phyloP scores from a whole-genome alignment of 345 rosid species.

The Eucalyptus brandiana region DNA sequence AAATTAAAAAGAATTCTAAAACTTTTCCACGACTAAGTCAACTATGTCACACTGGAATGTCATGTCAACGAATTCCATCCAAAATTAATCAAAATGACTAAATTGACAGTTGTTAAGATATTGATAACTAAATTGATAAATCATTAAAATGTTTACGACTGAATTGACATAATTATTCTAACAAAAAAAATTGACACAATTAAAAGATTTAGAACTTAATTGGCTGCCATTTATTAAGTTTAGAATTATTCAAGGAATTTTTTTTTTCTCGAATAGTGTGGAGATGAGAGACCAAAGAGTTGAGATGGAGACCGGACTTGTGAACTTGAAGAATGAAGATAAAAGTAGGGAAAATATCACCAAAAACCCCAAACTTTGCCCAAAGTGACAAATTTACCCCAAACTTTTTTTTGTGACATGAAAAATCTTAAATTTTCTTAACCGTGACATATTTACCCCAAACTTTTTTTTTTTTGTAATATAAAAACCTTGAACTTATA shows the following conservation, averaged over 20 bases:
- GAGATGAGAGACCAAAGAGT: not conserved
- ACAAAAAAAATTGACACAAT: too few species aligned
- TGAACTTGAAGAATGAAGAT: not conserved
- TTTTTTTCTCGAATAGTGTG: too few species aligned
- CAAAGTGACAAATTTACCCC: fast-evolving
- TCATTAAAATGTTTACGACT: fast-evolving
- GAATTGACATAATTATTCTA: fast-evolving
- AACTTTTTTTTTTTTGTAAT: too few species aligned
- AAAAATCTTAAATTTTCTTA: fast-evolving
- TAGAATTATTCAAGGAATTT: fast-evolving
- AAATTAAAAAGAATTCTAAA: too few species aligned
- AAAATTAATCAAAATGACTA: too few species aligned
- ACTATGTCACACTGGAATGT: too few species aligned
- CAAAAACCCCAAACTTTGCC: fast-evolving
- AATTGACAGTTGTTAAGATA: too few species aligned
- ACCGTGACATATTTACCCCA: fast-evolving
- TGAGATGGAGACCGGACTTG: not conserved
- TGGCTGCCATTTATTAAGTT: fast-evolving
- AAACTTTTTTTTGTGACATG: too few species aligned
- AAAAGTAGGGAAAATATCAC: fast-evolving
- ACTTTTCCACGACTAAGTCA: too few species aligned
- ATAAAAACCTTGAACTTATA: too few species aligned
- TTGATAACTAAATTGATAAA: too few species aligned
- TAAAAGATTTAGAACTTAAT: too few species aligned
- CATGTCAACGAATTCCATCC: fast-evolving